Base-by-base conservation (phyloP, 2,329 filamentous ascomycete species). In the Nemania sp. region DNA sequence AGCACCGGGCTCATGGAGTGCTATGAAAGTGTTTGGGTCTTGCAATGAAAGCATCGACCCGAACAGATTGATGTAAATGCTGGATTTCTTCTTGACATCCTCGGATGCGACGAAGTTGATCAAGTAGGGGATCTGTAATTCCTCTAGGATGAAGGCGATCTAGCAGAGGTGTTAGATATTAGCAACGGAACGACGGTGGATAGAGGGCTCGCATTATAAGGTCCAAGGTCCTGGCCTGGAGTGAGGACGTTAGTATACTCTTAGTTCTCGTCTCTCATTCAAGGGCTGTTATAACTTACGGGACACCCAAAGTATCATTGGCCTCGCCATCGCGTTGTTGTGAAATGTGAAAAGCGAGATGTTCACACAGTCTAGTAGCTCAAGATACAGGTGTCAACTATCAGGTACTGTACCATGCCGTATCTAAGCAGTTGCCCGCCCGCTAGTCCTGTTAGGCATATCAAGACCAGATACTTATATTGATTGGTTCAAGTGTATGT, bases 1-100 rank as follows among this genome's bases (percentile, higher is more conserved):
- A 17, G 45, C 45, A 1, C 45, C 45, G 3, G 45, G 31, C 45
- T 48, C 45, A 33, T 36, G 40, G 15, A 40, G 45, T 1, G 34
- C 40, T 5, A 48, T 5, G 12, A 30, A 8, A 2, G 33, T 40
- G 20, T 40, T 48, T 15, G 45, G 45, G 45, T 48, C 45, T 15
- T 40, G 34, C 5, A 48, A 39, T 5, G 45, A 33, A 22, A 33
- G 15, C 8, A 42, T 12, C 8, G 15, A 28, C 4, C 41, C 41
- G 15, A 20, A 33, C 1, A 19, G 28, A n/a, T 44, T 33, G 41
- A 44, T 7, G n/a, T 44, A 15, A 28, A 11, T 44, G 28, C 15
- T n/a, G 6, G 22, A 24, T 17, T 19, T 19, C 23, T 28, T 42
- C 22, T 42, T 42, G 2, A 42, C 39, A 14, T 42, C 23, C 3